Percentiles rank a stretch among this genome's conserved stretches.
Evolutionary conservation across 345 rosid genomes (phyloP).

Genomic region (Noccaea bulbosa): DNA sequence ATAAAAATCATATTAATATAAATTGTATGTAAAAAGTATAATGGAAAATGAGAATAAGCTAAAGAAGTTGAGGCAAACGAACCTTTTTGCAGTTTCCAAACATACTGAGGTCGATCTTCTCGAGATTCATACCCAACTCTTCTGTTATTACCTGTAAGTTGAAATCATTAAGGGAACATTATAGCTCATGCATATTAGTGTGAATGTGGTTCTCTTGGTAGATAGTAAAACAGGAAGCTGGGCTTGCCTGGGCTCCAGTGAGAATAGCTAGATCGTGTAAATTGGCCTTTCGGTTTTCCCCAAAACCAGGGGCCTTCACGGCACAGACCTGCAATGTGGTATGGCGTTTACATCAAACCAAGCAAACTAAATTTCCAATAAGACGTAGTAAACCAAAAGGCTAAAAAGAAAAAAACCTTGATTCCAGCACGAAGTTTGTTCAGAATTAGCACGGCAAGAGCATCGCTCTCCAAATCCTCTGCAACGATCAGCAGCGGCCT

Average conservation of each 20-base stretch:
- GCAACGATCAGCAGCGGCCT: slow-evolving; percentile 85
- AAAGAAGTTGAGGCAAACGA: slow-evolving; percentile 3
- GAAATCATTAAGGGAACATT: slow-evolving; percentile 4
- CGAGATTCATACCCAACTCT: slow-evolving; percentile 94
- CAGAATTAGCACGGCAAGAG: slow-evolving; percentile 80
- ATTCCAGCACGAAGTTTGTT: slow-evolving; percentile 97
- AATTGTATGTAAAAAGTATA: neutral
- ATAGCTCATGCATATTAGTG: slow-evolving; percentile 14
- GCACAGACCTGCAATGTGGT: slow-evolving; percentile 70
- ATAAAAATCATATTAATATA: slow-evolving; percentile 19
- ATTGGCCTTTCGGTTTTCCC: slow-evolving; percentile 88
- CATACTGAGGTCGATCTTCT: slow-evolving; percentile 80
- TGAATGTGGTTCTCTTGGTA: neutral
- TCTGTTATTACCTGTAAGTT: slow-evolving; percentile 76
- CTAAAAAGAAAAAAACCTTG: slow-evolving; percentile 57
- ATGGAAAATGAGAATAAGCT: neutral
- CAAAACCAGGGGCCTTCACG: slow-evolving; percentile 96
- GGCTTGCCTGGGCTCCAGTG: slow-evolving; percentile 85
- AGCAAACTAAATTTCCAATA: neutral
- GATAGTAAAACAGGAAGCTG: neutral
- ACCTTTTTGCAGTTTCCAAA: slow-evolving; percentile 97
- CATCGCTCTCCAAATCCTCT: slow-evolving; percentile 98
- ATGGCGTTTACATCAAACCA: slow-evolving; percentile 15
- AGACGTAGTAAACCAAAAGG: neutral
- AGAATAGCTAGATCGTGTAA: slow-evolving; percentile 88